Evolutionary conservation across 257 asterid species (phyloP).

Genomic region (Ligustrum vulgare): DNA sequence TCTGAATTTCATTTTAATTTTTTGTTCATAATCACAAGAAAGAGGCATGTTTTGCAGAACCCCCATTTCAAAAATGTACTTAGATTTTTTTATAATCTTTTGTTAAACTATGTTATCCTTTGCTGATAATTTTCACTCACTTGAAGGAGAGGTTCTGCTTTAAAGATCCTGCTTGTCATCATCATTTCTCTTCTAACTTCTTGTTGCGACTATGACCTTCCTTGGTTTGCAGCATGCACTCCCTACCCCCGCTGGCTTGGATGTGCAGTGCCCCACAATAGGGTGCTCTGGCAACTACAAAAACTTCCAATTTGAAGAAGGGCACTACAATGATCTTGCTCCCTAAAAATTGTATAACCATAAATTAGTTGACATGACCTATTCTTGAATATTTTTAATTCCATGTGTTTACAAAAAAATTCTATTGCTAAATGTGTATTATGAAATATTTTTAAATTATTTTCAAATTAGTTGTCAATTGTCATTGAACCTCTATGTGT

Average conservation of each 20-base stretch:
- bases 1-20: no score
- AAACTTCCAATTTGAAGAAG: conserved; percentile 70
- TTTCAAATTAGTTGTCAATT: no score
- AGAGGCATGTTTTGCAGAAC: not conserved
- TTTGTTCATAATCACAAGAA: not conserved
- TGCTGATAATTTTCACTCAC: conserved; percentile 23
- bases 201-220: conserved; percentile 75
- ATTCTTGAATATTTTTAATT: no score
- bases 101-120: not conserved
- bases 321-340: conserved; percentile 85
- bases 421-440: no score
- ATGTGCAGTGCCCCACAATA: conserved; percentile 65
- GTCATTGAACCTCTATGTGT: no score
- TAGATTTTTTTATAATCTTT: not conserved
- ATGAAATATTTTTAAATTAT: no score
- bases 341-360: no score
- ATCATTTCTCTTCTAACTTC: conserved; percentile 70
- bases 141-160: conserved; percentile 78
- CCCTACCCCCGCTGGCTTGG: conserved; percentile 69
- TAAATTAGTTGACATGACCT: no score
- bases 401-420: no score
- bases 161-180: conserved; percentile 71
- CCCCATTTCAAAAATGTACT: not conserved
- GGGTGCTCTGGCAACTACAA: conserved; percentile 82
- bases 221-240: conserved; percentile 73